A percentile compares a stretch with the other conserved stretches of the same genome.
phyloP scores from a whole-genome alignment of 23 red algal genomes.

The Gracilaria caudata region DNA sequence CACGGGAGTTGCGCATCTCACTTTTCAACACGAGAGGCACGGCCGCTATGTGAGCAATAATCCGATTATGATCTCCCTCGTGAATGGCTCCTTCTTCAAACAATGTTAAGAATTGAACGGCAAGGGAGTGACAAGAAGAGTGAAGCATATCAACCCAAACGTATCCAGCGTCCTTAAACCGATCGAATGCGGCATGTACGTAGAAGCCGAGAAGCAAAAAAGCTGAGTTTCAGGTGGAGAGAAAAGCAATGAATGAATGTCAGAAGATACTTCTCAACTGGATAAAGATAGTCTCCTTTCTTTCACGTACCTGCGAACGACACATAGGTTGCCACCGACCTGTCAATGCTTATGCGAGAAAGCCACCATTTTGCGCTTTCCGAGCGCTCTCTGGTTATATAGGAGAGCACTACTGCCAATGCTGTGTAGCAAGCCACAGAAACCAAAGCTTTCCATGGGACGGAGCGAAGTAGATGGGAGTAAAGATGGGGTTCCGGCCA shows the following conservation, averaged over 20 bases:
- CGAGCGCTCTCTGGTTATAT: slow-evolving; percentile 2
- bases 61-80: slow-evolving; percentile 40
- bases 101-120: slow-evolving; percentile 18
- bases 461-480: slow-evolving; percentile 25
- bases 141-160: slow-evolving; percentile 35
- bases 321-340: slow-evolving; percentile 32
- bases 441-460: slow-evolving; percentile 39
- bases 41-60: slow-evolving; percentile 34
- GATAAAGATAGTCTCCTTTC: neutral
- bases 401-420: slow-evolving; percentile 16
- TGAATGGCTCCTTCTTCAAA: slow-evolving; percentile 19
- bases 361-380: slow-evolving; percentile 33
- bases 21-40: slow-evolving; percentile 42
- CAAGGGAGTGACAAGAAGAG: slow-evolving; percentile 33
- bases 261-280: too few species aligned
- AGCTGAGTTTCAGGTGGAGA: neutral
- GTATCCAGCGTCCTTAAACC: slow-evolving; percentile 24
- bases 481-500: neutral
- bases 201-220: slow-evolving; percentile 50
- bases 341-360: slow-evolving; percentile 21
- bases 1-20: slow-evolving; percentile 40
- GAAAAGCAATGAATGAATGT: too few species aligned
- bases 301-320: slow-evolving; percentile 37
- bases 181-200: slow-evolving; percentile 29
- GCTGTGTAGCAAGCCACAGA: slow-evolving; percentile 11